Conservation (phyloP, 2,329 filamentous ascomycete species). For the Capronia epimyces region DNA sequence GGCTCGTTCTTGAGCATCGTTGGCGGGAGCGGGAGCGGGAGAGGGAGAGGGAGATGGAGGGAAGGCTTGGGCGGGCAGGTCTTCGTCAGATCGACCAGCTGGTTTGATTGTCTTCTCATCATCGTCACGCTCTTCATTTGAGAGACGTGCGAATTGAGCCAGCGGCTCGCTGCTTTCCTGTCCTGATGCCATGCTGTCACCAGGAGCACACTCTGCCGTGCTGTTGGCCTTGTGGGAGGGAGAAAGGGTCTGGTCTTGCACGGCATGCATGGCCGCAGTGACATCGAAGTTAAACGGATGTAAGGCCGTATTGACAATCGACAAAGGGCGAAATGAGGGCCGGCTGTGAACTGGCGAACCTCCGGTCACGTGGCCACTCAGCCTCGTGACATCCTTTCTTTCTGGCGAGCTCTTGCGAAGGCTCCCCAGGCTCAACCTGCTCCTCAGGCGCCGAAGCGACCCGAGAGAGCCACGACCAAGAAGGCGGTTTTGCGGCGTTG, state of each 20-base stretch:
- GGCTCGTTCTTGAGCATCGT: background rate
- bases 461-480: conserved; percentile 5
- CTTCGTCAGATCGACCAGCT: background rate
- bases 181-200: background rate
- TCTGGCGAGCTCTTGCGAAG: conserved; percentile 15
- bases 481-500: conserved; percentile 8
- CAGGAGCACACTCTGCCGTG: no score
- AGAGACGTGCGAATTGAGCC: background rate
- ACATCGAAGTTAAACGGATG: conserved; percentile 24
- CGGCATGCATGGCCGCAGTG: conserved; percentile 13
- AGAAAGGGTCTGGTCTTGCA: conserved; percentile 9
- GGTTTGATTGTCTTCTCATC: conserved; percentile 10
- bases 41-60: background rate
- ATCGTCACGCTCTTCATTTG: conserved; percentile 10
- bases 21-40: background rate
- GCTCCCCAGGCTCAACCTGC: conserved; percentile 14
- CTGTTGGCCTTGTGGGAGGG: background rate
- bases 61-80: background rate
- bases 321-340: conserved; percentile 15
- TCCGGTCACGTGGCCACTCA: conserved; percentile 14
- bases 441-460: conserved; percentile 10
- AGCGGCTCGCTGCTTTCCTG: background rate
- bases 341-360: conserved; percentile 2
- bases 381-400: conserved; percentile 10
- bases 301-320: conserved; percentile 19